Evolutionary conservation across 225 moss, liverwort and hornwort species (phyloP), one percentile per base, ranked within the genome.

Genomic region (Sphagnum contortum): DNA sequence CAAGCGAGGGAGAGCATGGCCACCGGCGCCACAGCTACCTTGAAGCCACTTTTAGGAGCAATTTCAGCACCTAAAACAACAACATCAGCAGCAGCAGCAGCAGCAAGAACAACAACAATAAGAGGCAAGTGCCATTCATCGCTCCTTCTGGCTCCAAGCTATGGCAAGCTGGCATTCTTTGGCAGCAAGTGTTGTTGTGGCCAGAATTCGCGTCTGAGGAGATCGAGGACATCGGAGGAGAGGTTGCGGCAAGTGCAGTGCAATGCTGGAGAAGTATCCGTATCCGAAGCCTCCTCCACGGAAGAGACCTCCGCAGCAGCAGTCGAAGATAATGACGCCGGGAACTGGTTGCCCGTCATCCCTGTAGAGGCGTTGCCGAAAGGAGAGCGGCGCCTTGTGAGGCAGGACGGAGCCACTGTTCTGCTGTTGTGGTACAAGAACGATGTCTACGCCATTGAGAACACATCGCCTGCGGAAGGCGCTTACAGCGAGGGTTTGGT

Each of bases 401-500:
- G 93, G 11, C 91, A 93, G 67, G 98, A 91, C 45, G 98, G 83
- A 3, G 98, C 93, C 62, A 91, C 82, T 10, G 89, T 93, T 53
- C 63, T 99, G 57, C 72, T 99, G 55, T 50, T 93, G 77, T 99
- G 98, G 93, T 93, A 91, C 53, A 99, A 88, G 82, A 89, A 89
- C 12, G 81, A 89, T 11, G 74, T 99, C 45, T 99, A 79, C 48
- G 98, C 93, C 0, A 72, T 93, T 55, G 98, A 99, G 84, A 93
- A 99, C 63, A 79, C 80, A 57, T 93, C 93, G 60, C 98, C 98
- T 2, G 98, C 98, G 0, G 98, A 99, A 60, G 98, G 98, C 0
- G 98, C 98, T 0, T 99, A 93, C 69, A 93, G 83, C 68, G 98
- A 99, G 74, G 98, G 98, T 2, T 69, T 99, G 12, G 75, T 93